phyloP scores from a whole-genome alignment of 768 basidiomycete genomes.

The Rubroboletus pulcherrimus region DNA sequence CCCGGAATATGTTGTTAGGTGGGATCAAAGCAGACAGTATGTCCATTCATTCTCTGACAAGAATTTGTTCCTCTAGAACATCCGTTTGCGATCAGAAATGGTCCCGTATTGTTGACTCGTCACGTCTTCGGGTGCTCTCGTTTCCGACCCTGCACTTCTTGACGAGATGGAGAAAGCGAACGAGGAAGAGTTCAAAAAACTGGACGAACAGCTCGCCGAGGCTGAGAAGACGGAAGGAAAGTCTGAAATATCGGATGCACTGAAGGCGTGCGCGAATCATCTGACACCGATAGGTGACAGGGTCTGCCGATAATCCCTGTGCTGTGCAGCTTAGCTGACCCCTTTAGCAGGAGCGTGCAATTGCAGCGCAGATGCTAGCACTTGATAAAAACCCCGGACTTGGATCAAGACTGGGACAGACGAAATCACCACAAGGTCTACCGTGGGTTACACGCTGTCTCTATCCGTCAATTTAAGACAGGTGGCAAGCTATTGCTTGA shows the following conservation, averaged over 20 bases:
- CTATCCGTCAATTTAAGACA: conserved; percentile 86
- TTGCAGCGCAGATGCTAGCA: conserved; percentile 79
- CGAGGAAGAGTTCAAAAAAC: conserved; percentile 60
- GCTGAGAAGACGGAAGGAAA: conserved; percentile 92
- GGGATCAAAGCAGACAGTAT: conserved; percentile 65
- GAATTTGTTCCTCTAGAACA: conserved; percentile 1
- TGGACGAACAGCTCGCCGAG: conserved; percentile 78
- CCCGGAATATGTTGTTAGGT: conserved; percentile 59
- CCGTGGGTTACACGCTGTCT: conserved; percentile 77
- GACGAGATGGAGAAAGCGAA: conserved; percentile 50
- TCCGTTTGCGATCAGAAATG: conserved; percentile 61
- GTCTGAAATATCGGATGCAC: conserved; percentile 85
- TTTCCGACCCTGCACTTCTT: conserved; percentile 36
- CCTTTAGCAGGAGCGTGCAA: conserved; percentile 63
- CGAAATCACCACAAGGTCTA: conserved; percentile 97
- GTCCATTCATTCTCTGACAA: conserved; percentile 27
- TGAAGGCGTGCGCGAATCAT: conserved; percentile 82
- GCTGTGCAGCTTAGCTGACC: background rate
- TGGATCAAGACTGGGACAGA: conserved; percentile 95
- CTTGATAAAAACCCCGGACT: conserved; percentile 90
- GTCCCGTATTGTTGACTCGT: conserved; percentile 72
- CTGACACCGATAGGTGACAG: conserved; percentile 87
- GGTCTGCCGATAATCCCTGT: conserved; percentile 25
- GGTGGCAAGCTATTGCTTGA: conserved; percentile 86
- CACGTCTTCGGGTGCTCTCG: conserved; percentile 44